Evolutionary conservation across 495 filamentous ascomycete genomes (phyloP).

Genomic region (Neurospora terricola): DNA sequence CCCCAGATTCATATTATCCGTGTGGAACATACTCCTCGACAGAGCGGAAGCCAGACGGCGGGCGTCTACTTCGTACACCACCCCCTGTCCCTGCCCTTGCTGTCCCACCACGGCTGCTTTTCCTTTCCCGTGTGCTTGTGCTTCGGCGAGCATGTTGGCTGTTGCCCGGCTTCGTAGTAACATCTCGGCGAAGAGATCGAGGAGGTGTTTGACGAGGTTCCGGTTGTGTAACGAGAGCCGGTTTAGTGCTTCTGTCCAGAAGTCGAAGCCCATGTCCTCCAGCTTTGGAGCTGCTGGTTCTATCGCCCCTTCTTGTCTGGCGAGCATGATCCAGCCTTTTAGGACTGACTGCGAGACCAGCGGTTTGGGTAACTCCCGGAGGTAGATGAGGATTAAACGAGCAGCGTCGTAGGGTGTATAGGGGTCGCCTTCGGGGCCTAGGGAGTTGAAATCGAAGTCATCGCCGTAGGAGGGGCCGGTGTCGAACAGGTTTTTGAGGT

Average conservation of each 20-base stretch:
- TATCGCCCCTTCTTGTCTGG: slow-evolving; percentile 18
- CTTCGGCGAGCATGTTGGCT: background rate
- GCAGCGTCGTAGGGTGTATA: slow-evolving; percentile 21
- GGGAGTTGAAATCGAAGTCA: slow-evolving; percentile 10
- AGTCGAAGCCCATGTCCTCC: slow-evolving; percentile 21
- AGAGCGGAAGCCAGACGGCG: slow-evolving; percentile 15
- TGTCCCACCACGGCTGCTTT: background rate
- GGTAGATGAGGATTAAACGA: slow-evolving; percentile 16
- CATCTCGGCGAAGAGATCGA: slow-evolving; percentile 18
- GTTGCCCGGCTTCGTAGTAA: slow-evolving; percentile 1
- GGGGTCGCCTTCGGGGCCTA: slow-evolving; percentile 3
- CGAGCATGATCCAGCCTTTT: slow-evolving; percentile 19
- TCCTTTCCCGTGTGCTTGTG: background rate
- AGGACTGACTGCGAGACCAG: slow-evolving; percentile 15
- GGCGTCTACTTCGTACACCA: slow-evolving; percentile 14
- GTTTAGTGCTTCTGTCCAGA: slow-evolving; percentile 26
- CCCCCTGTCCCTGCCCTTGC: background rate
- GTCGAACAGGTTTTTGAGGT: slow-evolving; percentile 16
- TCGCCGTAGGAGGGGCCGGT: slow-evolving; percentile 12
- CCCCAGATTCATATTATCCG: slow-evolving; percentile 3
- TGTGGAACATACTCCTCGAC: slow-evolving; percentile 19
- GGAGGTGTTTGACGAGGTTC: slow-evolving; percentile 18
- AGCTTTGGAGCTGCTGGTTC: slow-evolving; percentile 11
- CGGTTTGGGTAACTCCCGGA: slow-evolving; percentile 17
- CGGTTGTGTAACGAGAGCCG: slow-evolving; percentile 15